These are phyloP conservation scores for Fusarium sp. DNA, from an alignment of 2,329 filamentous ascomycete genomes.

Conservation along the genomic window DNA sequence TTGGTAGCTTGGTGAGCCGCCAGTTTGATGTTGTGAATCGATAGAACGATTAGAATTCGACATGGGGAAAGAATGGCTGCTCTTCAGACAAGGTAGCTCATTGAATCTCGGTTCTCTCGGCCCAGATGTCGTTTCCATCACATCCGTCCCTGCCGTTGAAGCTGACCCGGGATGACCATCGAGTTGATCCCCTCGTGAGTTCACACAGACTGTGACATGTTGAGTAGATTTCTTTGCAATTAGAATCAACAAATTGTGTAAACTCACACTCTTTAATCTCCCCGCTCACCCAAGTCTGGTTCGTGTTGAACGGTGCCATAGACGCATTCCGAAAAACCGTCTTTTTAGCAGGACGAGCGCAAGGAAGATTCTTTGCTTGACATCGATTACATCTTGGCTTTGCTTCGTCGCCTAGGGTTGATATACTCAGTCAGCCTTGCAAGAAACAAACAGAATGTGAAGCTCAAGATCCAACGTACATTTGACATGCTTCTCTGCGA, in stretches of 20 bases:
- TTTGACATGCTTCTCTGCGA: slow-evolving; percentile 49
- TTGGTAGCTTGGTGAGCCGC: slow-evolving; percentile 9
- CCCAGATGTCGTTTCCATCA: neutral
- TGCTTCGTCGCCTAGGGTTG: slow-evolving; percentile 49
- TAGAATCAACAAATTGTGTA: rapidly evolving
- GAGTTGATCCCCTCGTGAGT: slow-evolving; percentile 6
- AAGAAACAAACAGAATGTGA: neutral
- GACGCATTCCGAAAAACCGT: slow-evolving; percentile 52
- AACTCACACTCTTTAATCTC: slow-evolving; percentile 48
- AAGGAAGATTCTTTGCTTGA: slow-evolving; percentile 46
- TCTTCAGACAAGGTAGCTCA: slow-evolving; percentile 2
- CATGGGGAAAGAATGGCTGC: neutral
- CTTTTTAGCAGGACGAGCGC: slow-evolving; percentile 47
- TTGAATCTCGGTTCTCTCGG: neutral
- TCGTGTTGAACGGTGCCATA: slow-evolving; percentile 45
- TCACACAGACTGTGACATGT: slow-evolving; percentile 7
- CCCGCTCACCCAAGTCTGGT: slow-evolving; percentile 52
- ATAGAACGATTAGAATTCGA: neutral
- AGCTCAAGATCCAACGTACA: slow-evolving; percentile 36
- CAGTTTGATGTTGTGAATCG: slow-evolving; percentile 2
- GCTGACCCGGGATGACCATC: neutral
- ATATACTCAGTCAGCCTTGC: neutral
- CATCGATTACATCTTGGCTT: slow-evolving; percentile 51
- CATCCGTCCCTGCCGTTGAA: neutral
- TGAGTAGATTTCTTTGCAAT: neutral